Base-by-base conservation (phyloP, 371 early-diverging fungal genomes). In the Dichotomocladium elegans region DNA sequence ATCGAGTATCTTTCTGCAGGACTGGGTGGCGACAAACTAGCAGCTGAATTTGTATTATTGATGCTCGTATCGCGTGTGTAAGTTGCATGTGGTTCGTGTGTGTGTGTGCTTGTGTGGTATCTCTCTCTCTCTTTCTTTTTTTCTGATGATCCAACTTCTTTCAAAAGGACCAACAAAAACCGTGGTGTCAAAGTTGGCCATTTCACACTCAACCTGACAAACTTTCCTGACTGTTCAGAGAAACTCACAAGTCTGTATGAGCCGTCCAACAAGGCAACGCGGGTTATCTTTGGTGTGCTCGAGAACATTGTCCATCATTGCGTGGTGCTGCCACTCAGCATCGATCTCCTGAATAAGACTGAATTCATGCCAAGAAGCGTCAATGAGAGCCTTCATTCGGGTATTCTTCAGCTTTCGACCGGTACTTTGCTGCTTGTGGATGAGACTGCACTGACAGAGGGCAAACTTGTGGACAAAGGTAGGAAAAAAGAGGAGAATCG, bases 381-480 rank as follows among this genome's bases (percentile, higher is more conserved):
- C 17, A 70, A 68, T 49, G 76, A 80, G 44, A 69, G 68, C 15
- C 49, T 86, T 24, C 57, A 66, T n/a, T 70, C 83, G 1, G 86
- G 86, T 37, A 47, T 80, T 3, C 63, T 86, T 1, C 86, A 86
- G 51, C 64, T 86, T 3, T 60, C 75, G 0, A 66, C 76, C 35
- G 83, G 82, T 7, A 83, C 86, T 1, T 48, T 57, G 1, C 49
- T 86, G n/a, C 47, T 83, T 0, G 58, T 83, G 24, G 86, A 86
- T 56, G 86, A 86, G 53, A 82, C 84, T 2, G 72, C 58, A 1
- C 50, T 86, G 52, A 64, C 81, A n/a, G 86, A 86, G 57, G 86
- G 86, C 14, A 76, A 69, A 25, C 56, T 86, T 29, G 60, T 66
- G 5, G 83, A 82, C 34, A 59, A 64, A 41, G 85, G 81, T 81